Base-by-base conservation (phyloP, 305 asterid genomes). In the Lippia alba region DNA sequence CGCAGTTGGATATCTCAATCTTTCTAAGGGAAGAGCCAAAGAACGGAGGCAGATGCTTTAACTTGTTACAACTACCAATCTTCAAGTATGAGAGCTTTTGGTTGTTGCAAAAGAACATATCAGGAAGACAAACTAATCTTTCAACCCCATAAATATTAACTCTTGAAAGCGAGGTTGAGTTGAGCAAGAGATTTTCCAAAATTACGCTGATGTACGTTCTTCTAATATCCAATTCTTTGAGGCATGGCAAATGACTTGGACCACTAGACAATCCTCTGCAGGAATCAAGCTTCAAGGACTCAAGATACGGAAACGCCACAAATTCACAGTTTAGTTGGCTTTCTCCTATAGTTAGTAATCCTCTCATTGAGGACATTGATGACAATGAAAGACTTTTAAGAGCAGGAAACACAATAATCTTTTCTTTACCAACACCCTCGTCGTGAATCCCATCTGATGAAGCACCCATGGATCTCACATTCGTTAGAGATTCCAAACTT, bases 221-320 rank as follows among this genome's bases (percentile, higher is more conserved):
- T 7, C 9, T 12, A 11, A 80, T 50, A 0, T 5, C 0, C 70
- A 80, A 18, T 51, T 51, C 12, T 50, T 56, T 66, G 6, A 76
- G 75, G 49, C 70, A 48, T 2, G 73, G 63, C 44, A 75, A 72
- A 44, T 71, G 66, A 57, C 54, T 66, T 15, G 81, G 81, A 51
- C 64, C 56, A 10, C 39, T 64, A 7, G 4, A 50, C 75, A 84
- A 60, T 33, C 55, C 3, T 7, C 1, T 40, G 67, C 84, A 81
- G 0, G 10, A 0, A 0, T 0, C 0, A 19, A 83, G 56, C 0
- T 1, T 0, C 75, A 76, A 69, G 5, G 18, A 12, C 58, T 56
- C 71, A 30, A 81, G 88, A 17, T 56, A 4, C 6, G 82, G 77
- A 64, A 80, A 83, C 41, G 55, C 64, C 48, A 41, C 39, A 20